Base-by-base conservation (phyloP, 1,284 basidiomycete species). In the Fistulinella cinereoalba region DNA sequence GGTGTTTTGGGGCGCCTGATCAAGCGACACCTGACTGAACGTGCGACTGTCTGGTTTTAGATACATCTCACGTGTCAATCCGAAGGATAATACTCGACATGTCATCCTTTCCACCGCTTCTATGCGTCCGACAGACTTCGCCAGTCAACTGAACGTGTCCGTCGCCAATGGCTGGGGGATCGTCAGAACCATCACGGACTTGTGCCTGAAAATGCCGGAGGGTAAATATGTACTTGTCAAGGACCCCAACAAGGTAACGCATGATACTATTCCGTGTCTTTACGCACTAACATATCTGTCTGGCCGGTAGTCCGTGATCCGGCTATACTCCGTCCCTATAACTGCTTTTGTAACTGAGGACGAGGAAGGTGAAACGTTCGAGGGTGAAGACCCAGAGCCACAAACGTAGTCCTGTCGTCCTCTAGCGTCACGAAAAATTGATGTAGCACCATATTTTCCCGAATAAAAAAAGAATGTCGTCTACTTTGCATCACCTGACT, bases 161-260 rank as follows among this genome's bases (percentile, higher is more conserved):
- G 74, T 99, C 50, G 74, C 88, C 43, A 99, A 99, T 67, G 97
- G 97, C 22, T 99, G 96, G 96, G 97, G 97, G 53, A 98, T 99
- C 62, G 92, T 99, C 24, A 81, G 95, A 48, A 95, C 91, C 21
- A 85, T 97, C 51, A 88, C 90, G 37, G 94, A 97, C 65, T 69
- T 97, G 50, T 90, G 88, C 66, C 82, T 96, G 81, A 93, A 94
- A 71, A 87, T 94, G 80, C 90, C 91, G 22, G 94, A 97, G 69
- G 94, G 95, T 65, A 97, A 96, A 69, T 97, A 96, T 67, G 86
- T 97, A 18, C 74, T 97, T 24, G 82, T 97, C 52, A 96, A 96
- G 72, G 94, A 97, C 70, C 94, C 95, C 18, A 97, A 97, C 79
- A 92, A 83, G 82, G 93, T 96, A 66, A 42, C 29, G 28, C 38